A percentile compares a stretch with the other conserved stretches of the same genome.
Conservation (phyloP, 1,284 basidiomycete species). For the Hemileia vastatrix region DNA sequence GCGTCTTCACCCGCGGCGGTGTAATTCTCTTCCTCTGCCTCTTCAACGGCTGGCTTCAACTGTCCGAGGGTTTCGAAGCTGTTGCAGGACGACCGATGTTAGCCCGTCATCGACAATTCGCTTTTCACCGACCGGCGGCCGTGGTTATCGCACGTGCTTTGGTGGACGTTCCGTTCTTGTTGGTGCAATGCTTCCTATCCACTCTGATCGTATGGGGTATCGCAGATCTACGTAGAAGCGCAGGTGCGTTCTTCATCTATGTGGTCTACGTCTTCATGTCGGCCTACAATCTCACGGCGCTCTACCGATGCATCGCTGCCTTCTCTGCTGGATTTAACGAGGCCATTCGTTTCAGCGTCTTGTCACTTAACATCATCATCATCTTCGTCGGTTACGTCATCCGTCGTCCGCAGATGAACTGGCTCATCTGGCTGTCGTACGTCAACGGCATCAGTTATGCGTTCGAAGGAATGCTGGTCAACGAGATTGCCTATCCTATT, state of each 20-base stretch:
- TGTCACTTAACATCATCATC: conserved; percentile 36
- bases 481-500: conserved; percentile 24
- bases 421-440: conserved; percentile 33
- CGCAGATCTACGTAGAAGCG: conserved; percentile 28
- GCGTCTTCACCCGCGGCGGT: conserved; percentile 1
- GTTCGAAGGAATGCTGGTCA: conserved; percentile 32
- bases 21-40: conserved; percentile 35
- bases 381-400: conserved; percentile 40
- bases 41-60: conserved; percentile 31
- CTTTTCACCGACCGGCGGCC: conserved; percentile 37
- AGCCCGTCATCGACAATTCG: conserved; percentile 33
- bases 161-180: conserved; percentile 35
- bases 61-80: conserved; percentile 34
- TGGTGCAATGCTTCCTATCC: conserved; percentile 29
- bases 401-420: conserved; percentile 32
- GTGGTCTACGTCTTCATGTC: conserved; percentile 31
- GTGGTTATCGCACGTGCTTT: conserved; percentile 34
- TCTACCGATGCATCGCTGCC: conserved; percentile 31
- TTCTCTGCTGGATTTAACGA: conserved; percentile 31
- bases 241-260: conserved; percentile 35
- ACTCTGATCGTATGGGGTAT: conserved; percentile 35
- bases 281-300: conserved; percentile 25
- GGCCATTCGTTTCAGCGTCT: conserved; percentile 28
- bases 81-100: conserved; percentile 33
- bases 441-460: conserved; percentile 31